phyloP scores from a whole-genome alignment of 208 protist species.

The Acanthamoeba polyphaga region DNA sequence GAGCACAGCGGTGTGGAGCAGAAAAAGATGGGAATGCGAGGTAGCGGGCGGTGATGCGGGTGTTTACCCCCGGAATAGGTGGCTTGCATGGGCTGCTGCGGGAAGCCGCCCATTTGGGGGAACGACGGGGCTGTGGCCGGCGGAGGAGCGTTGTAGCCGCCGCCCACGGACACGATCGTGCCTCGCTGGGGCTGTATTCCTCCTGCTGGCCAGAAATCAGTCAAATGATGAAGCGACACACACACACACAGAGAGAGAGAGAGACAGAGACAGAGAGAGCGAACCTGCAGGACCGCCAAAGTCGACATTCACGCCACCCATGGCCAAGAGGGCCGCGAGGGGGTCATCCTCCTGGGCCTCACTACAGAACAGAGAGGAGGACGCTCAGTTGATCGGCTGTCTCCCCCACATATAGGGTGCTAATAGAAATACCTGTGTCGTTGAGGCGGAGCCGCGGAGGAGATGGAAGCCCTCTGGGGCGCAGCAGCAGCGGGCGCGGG shows the following conservation, averaged over 20 bases:
- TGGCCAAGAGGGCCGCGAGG: background rate
- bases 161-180: background rate
- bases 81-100: slow-evolving; percentile 16
- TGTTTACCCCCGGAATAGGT: background rate
- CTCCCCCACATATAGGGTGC: no score
- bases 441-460: background rate
- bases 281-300: background rate
- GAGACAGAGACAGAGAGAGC: background rate
- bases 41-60: no score
- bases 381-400: background rate
- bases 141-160: background rate
- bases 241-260: background rate
- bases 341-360: background rate
- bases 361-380: background rate
- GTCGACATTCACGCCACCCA: background rate
- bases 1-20: no score
- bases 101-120: background rate
- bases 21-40: no score
- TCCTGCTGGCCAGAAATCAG: background rate
- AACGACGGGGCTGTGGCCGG: background rate
- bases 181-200: background rate
- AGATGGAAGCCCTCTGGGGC: background rate
- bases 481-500: background rate
- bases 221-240: background rate
- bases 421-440: background rate